A percentile compares a stretch with the other conserved stretches of the same genome.
Conservation (phyloP, 2,329 filamentous ascomycete species). For the Mariannaea elegans region DNA sequence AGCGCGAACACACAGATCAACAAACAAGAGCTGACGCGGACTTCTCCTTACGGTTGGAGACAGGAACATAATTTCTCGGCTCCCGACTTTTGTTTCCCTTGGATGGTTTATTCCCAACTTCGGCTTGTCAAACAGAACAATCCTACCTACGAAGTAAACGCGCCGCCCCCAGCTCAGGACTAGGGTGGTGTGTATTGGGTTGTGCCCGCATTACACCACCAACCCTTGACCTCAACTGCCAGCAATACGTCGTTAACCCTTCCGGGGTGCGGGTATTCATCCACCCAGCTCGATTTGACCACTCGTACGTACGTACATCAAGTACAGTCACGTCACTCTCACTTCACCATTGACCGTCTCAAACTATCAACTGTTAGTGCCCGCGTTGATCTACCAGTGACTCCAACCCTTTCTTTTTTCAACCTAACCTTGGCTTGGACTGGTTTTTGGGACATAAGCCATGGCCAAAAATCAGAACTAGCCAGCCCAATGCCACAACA, state of each 20-base stretch:
- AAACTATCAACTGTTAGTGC: conserved; percentile 15
- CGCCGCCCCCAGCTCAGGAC: not conserved
- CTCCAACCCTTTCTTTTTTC: not conserved
- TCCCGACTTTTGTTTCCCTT: not conserved
- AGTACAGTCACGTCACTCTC: conserved; percentile 1
- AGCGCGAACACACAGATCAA: not conserved
- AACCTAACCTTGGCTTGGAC: conserved; percentile 2
- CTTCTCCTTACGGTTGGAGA: no score
- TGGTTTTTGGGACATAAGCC: not conserved
- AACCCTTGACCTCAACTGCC: not conserved
- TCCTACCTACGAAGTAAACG: not conserved
- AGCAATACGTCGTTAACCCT: not conserved
- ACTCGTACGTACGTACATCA: not conserved
- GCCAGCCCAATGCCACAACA: conserved; percentile 10
- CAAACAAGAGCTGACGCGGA: not conserved
- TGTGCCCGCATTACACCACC: not conserved
- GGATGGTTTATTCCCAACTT: no score
- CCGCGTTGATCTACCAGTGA: conserved; percentile 14
- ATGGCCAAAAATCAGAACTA: not conserved
- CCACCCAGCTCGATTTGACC: not conserved
- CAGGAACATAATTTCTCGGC: not conserved
- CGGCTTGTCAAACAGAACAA: not conserved
- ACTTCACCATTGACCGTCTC: not conserved
- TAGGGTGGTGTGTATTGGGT: not conserved
- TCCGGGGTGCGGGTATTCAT: not conserved